Percentiles rank a stretch among this genome's conserved stretches.
These are phyloP conservation scores for Alternaria rosae DNA, from an alignment of 2,329 filamentous ascomycete species.

Conservation along the genomic window DNA sequence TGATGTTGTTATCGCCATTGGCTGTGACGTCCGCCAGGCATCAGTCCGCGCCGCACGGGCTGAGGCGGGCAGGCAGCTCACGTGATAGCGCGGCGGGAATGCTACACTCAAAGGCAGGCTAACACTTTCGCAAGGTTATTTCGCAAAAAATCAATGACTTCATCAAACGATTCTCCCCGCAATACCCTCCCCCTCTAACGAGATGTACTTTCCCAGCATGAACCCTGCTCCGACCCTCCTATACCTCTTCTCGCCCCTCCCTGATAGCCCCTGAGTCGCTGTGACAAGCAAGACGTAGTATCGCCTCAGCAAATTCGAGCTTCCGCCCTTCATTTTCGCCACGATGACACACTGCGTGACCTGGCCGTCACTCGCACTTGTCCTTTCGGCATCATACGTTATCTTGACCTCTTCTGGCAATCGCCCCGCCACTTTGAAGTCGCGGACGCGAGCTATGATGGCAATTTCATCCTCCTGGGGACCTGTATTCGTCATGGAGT, in stretches of 20 bases:
- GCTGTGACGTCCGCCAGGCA: conserved; percentile 9
- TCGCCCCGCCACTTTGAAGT: conserved; percentile 16
- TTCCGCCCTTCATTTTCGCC: conserved; percentile 9
- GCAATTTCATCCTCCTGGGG: conserved; percentile 3
- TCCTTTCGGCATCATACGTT: conserved; percentile 18
- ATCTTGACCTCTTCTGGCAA: conserved; percentile 13
- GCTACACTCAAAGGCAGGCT: no score
- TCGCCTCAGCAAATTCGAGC: conserved; percentile 1
- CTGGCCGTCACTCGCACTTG: conserved; percentile 8
- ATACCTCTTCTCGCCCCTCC: conserved; percentile 9
- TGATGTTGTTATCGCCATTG: conserved; percentile 5
- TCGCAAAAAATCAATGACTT: not conserved
- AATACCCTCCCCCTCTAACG: conserved; percentile 5
- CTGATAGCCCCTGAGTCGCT: not conserved
- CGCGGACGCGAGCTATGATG: conserved; percentile 13
- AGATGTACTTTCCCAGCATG: conserved; percentile 26
- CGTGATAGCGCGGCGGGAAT: conserved; percentile 5
- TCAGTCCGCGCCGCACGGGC: conserved; percentile 8
- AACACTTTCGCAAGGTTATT: not conserved
- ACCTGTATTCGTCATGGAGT: not conserved
- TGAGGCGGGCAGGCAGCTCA: not conserved
- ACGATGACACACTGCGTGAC: conserved; percentile 20
- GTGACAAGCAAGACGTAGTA: conserved; percentile 23
- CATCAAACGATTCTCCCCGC: conserved; percentile 11
- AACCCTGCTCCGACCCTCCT: conserved; percentile 24